Evolutionary conservation across 202 grass and related monocot genomes (phyloP), one percentile per base, ranked within the genome.

Genomic region (Panicum hallii): DNA sequence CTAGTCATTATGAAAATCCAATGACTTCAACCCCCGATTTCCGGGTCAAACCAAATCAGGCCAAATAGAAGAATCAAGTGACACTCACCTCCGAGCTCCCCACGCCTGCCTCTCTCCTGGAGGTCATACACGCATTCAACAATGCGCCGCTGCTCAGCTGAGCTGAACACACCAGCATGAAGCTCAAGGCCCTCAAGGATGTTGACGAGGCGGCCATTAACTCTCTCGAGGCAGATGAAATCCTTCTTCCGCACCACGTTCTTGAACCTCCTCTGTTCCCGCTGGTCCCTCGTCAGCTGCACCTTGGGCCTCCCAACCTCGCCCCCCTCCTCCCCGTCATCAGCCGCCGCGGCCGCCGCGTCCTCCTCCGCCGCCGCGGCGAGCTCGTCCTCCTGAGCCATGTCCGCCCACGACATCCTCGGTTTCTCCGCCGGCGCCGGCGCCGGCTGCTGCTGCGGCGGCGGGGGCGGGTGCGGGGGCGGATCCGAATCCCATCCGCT

Each of bases 371-470:
- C 91, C 5, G 84, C 88, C 6, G 73, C 85, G 17, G 88, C 85
- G 11, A 86, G 92, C 86, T 94, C 91, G 69, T 92, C 94, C 86
- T 99, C 97, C 82, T 97, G 91, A 32, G 93, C 91, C 97, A 97
- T 97, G 88, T 99, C 97, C 38, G 97, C 97, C 97, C 97, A 99
- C 16, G 93, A 96, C 91, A 89, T 92, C 83, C 52, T 72, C 53
- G 87, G 74, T 47, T 87, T 92, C 43, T 91, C 88, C 19, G 77
- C 89, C 46, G 23, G 81, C 41, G 22, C n/a, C 63, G 50, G 75
- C 48, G 1, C 16, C 12, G 9, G 42, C 16, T 2, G 72, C 70
- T 12, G 19, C 7, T 68, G 72, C 76, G 12, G 16, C 11, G 68
- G 72, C 81, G 23, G 15, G 5, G 69, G 70, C 81, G 23, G 15